Conservation (phyloP, 1,284 basidiomycete genomes). For the Cryptococcus sp. region DNA sequence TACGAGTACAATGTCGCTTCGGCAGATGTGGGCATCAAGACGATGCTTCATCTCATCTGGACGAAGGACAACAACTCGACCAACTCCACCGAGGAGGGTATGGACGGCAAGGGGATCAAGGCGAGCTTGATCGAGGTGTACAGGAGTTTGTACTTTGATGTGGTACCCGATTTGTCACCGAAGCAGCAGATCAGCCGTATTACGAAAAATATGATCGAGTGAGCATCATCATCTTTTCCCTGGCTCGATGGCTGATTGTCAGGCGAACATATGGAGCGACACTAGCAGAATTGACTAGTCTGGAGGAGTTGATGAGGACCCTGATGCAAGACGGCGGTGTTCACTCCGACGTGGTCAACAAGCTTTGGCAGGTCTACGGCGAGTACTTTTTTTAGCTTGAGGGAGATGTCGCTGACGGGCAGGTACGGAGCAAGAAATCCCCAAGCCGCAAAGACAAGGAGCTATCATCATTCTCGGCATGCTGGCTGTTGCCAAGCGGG, state of each 20-base stretch:
- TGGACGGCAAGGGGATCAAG: constrained; percentile 82
- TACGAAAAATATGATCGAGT: constrained; percentile 98
- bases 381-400: constrained; percentile 34
- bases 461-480: constrained; percentile 94
- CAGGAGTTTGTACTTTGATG: constrained; percentile 81
- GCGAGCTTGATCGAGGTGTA: constrained; percentile 87
- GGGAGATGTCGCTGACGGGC: not conserved
- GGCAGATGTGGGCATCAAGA: constrained; percentile 74
- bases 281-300: constrained; percentile 87
- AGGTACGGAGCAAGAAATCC: constrained; percentile 69
- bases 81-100: constrained; percentile 62
- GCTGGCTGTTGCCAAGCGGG: constrained; percentile 79
- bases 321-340: constrained; percentile 79
- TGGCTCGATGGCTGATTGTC: constrained; percentile 1
- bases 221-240: constrained; percentile 32
- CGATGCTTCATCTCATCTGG: constrained; percentile 98
- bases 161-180: constrained; percentile 57
- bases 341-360: constrained; percentile 75
- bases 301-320: constrained; percentile 92
- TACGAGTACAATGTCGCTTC: constrained; percentile 76
- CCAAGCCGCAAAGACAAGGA: constrained; percentile 77
- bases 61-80: constrained; percentile 85
- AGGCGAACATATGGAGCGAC: constrained; percentile 86
- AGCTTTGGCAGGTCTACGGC: constrained; percentile 96
- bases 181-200: constrained; percentile 90